Percentiles rank a stretch among this genome's conserved stretches.
phyloP scores from a whole-genome alignment of 2,329 filamentous ascomycete genomes.

The Aspergillus fumigatiaffinis region DNA sequence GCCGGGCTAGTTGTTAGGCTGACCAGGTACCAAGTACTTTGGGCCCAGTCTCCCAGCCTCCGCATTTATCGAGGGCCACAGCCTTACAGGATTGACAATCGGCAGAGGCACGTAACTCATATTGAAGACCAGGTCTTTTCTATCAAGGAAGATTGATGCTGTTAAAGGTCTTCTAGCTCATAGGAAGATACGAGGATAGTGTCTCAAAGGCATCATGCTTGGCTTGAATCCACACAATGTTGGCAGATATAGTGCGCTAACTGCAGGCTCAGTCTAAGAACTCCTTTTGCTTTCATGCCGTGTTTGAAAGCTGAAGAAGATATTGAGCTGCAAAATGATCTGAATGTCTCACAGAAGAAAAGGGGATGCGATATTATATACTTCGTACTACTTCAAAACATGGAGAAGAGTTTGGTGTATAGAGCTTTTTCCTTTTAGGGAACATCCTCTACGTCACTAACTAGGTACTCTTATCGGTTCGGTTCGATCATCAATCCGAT shows the following conservation, averaged over 20 bases:
- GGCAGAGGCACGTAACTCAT: constrained; percentile 1
- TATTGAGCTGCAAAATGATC: background rate
- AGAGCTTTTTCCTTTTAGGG: no score
- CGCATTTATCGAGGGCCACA: constrained; percentile 1
- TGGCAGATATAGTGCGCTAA: no score
- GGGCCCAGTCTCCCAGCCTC: constrained; percentile 6
- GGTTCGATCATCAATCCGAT: background rate
- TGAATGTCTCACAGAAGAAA: background rate
- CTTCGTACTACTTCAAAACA: background rate
- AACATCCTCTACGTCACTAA: background rate
- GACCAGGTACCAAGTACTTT: constrained; percentile 4
- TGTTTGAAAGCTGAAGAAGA: background rate
- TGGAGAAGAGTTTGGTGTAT: background rate
- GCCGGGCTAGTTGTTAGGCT: constrained; percentile 6
- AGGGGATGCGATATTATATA: background rate
- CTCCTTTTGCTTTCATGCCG: background rate
- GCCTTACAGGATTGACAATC: constrained; percentile 7
- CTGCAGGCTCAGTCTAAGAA: no score
- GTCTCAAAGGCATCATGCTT: background rate
- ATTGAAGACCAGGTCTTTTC: background rate
- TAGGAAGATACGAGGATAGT: background rate
- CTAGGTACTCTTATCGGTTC: background rate
- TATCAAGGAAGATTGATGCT: background rate
- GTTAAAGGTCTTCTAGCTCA: background rate
- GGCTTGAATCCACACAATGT: no score